These are phyloP conservation scores for Tillandsia leiboldiana DNA, from an alignment of 176 grass and related monocot species.

Conservation along the genomic window DNA sequence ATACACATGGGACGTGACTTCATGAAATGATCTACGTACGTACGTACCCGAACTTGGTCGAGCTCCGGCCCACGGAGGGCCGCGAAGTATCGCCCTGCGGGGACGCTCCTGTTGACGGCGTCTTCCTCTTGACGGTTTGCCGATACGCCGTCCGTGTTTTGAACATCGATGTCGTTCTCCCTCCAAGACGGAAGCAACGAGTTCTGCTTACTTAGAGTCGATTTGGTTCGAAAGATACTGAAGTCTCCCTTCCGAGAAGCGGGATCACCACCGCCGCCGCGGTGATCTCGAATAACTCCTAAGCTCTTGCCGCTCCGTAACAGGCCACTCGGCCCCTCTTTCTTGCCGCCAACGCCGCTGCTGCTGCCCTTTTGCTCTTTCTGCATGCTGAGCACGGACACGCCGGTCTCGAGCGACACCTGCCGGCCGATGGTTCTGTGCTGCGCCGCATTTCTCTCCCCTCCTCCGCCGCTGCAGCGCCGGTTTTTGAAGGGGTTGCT, in stretches of 20 bases:
- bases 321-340: conserved; percentile 25
- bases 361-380: conserved; percentile 21
- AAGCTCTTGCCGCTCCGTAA: conserved; percentile 78
- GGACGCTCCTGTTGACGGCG: conserved; percentile 74
- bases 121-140: conserved; percentile 29
- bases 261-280: conserved; percentile 10
- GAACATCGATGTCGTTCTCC: conserved; percentile 38
- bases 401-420: conserved; percentile 73
- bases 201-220: conserved; percentile 74
- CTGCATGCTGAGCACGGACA: conserved; percentile 62
- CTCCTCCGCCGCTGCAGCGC: conserved; percentile 1
- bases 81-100: conserved; percentile 87
- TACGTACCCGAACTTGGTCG: conserved; percentile 82
- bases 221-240: conserved; percentile 94
- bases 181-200: conserved; percentile 49
- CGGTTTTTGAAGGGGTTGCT: conserved; percentile 34
- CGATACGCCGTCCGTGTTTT: conserved; percentile 34
- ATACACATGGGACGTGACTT: too few relatives aligned
- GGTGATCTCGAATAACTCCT: conserved; percentile 18
- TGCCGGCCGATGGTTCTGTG: conserved; percentile 52
- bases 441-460: conserved; percentile 29
- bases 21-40: not conserved
- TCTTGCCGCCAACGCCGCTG: conserved; percentile 9
- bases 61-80: conserved; percentile 92
- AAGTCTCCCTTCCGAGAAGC: conserved; percentile 55